Base-by-base conservation (phyloP, 257 asterid species). In the Handroanthus guayacan region DNA sequence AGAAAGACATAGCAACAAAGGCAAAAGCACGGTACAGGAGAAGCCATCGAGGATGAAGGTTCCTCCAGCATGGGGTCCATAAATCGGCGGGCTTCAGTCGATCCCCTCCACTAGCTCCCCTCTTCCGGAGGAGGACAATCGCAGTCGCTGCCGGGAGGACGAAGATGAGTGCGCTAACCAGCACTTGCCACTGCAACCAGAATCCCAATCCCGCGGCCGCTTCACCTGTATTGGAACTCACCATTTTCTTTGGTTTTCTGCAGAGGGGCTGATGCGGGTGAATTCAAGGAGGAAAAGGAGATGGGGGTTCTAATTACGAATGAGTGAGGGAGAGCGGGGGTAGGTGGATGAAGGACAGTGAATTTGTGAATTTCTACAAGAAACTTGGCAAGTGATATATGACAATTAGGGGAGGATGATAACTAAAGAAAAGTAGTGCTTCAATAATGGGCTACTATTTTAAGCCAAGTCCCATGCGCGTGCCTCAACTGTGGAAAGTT, bases 101-200 rank as follows among this genome's bases (percentile, higher is more conserved):
- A 5, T 11, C 36, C 48, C 51, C 6, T 5, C 2, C 71, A 12
- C 14, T 54, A 20, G 11, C 56, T 18, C 71, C 25, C 50, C 84
- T 78, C 60, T 39, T 80, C 36, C 74, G 83, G 82, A 86, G 81
- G 64, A 89, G 63, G 16, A 54, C 37, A 73, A 84, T 14, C 0
- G 93, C 87, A 9, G 75, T 5, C 1, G 74, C 71, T 6, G 89
- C 25, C 5, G 98, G 92, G 71, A 92, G 69, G 61, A 77, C 18
- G 79, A 89, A 12, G 80, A 94, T 76, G 66, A 89, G 58, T 7
- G 87, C 94, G 76, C 87, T 84, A 0, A 88, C 78, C 9, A 69
- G 72, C 5, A 94, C 95, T 82, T 90, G 97, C 97, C 97, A 92
- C 78, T 78, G 91, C 71, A 92, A 58, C 97, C 98, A 90, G 76